These are phyloP conservation scores for Pneumocystis jirovecii DNA, from an alignment of 1,139 yeast genomes.

Conservation along the genomic window DNA sequence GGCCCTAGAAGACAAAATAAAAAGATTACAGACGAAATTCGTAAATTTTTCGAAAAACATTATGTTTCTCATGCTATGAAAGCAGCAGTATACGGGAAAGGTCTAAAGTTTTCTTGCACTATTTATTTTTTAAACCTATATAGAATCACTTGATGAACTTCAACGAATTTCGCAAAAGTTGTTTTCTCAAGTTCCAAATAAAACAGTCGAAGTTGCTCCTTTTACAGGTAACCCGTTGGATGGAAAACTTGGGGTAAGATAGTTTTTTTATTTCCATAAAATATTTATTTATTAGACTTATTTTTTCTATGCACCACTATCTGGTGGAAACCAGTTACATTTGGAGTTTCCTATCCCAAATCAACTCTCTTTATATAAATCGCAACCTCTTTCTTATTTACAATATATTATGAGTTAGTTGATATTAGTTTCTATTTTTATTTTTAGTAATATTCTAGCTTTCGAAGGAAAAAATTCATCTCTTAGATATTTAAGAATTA, in stretches of 20 bases:
- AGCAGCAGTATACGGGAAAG: constrained; percentile 63
- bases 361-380: constrained; percentile 77
- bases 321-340: constrained; percentile 45
- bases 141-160: constrained; percentile 54
- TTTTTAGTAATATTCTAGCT: background rate
- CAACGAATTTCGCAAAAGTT: constrained; percentile 55
- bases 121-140: background rate
- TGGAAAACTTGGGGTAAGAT: constrained; percentile 35
- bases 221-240: constrained; percentile 34
- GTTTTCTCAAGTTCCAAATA: constrained; percentile 48
- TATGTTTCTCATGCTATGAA: constrained; percentile 76
- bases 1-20: constrained; percentile 36
- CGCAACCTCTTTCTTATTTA: background rate
- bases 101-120: background rate
- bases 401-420: background rate
- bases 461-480: background rate
- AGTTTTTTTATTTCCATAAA: constrained; percentile 47
- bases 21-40: constrained; percentile 53
- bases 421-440: background rate
- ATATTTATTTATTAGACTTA: constrained; percentile 53
- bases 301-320: constrained; percentile 61
- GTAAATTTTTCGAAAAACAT: constrained; percentile 42
- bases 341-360: constrained; percentile 66
- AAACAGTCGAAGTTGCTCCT: constrained; percentile 28
- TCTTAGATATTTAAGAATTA: background rate